These are phyloP conservation scores for Aspergillus funiculosus DNA, from an alignment of 495 filamentous ascomycete species.

Conservation along the genomic window DNA sequence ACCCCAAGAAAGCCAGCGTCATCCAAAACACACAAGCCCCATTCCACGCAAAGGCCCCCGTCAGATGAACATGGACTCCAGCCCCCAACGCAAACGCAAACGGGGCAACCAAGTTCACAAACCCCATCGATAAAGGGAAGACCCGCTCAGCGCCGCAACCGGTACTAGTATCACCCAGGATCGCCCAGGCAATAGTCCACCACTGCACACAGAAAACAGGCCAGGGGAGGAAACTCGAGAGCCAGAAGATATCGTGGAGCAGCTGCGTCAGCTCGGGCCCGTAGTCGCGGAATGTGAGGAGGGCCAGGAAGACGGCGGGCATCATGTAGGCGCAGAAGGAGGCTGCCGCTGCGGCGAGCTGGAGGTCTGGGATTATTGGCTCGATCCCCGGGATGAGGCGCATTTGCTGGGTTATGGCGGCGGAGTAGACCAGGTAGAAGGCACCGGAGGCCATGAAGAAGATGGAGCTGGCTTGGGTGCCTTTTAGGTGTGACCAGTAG, in stretches of 20 bases:
- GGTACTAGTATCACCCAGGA: neutral
- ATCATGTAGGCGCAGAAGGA: neutral
- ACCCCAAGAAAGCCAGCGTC: neutral
- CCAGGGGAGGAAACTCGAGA: neutral
- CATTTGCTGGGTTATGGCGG: neutral
- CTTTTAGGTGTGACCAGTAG: neutral
- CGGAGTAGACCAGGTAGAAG: neutral
- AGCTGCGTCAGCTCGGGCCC: slow-evolving; percentile 1
- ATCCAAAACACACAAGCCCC: slow-evolving; percentile 1
- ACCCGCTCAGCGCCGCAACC: too few species aligned
- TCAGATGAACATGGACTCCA: slow-evolving; percentile 4
- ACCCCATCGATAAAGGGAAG: neutral
- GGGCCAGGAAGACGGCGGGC: neutral
- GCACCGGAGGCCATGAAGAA: neutral
- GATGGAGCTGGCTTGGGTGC: neutral
- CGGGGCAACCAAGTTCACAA: neutral
- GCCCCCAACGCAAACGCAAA: neutral
- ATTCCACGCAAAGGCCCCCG: slow-evolving; percentile 7
- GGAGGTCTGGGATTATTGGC: neutral
- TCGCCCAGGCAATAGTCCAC: slow-evolving; percentile 7
- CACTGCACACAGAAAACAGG: neutral
- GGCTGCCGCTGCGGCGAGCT: neutral
- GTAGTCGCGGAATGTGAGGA: slow-evolving; percentile 6
- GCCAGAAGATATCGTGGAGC: slow-evolving; percentile 3
- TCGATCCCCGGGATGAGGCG: neutral